Evolutionary conservation across 495 filamentous ascomycete genomes (phyloP).

Genomic region (Penicillium steckii): DNA sequence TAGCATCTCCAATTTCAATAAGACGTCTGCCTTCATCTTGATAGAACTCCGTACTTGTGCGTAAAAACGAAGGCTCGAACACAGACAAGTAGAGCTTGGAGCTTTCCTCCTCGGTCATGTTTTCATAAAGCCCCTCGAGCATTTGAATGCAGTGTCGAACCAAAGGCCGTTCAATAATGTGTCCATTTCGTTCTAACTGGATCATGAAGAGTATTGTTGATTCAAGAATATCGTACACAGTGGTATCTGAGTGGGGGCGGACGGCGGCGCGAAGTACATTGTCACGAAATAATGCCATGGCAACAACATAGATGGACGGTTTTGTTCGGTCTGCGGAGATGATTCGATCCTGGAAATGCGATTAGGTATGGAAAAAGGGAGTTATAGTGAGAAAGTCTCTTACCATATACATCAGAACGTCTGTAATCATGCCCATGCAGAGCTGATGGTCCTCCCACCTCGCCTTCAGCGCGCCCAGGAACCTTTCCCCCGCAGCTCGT

Average conservation of each 20-base stretch:
- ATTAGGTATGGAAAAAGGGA: neutral
- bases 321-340: conserved; percentile 67
- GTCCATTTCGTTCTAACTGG: conserved; percentile 85
- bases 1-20: conserved; percentile 74
- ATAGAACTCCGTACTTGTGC: conserved; percentile 73
- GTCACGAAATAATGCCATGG: conserved; percentile 87
- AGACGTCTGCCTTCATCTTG: conserved; percentile 66
- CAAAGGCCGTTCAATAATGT: conserved; percentile 80
- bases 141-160: conserved; percentile 84
- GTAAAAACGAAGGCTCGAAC: conserved; percentile 79
- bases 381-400: conserved; percentile 14
- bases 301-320: conserved; percentile 75
- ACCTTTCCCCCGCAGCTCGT: conserved; percentile 76
- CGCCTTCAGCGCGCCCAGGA: conserved; percentile 70
- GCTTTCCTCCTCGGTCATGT: conserved; percentile 62
- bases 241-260: conserved; percentile 39
- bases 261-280: conserved; percentile 63
- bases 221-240: conserved; percentile 68
- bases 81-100: conserved; percentile 79
- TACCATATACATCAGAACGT: conserved; percentile 98
- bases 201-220: conserved; percentile 87
- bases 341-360: conserved; percentile 62
- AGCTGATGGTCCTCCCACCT: conserved; percentile 87
- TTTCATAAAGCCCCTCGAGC: conserved; percentile 88
- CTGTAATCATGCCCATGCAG: conserved; percentile 95